A percentile compares a stretch with the other conserved stretches of the same genome.
These are phyloP conservation scores for Daucus carota DNA, from an alignment of 129 eudicot species.

Conservation along the genomic window DH1_v3.0 NC_030388.2:23266501-23267000, in stretches of 20 bases:
- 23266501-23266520: constrained; percentile 21
- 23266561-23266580: constrained; percentile 32
- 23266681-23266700: constrained; percentile 34
- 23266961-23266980: constrained; percentile 8
- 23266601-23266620: constrained; percentile 44
- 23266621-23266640: constrained; percentile 53
- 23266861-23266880: constrained; percentile 31
- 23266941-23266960: constrained; percentile 1
- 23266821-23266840: constrained; percentile 33
- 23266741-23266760: constrained; percentile 43
- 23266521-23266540: constrained; percentile 27
- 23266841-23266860: constrained; percentile 45
- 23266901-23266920: background rate
- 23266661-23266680: constrained; percentile 51
- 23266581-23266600: constrained; percentile 34
- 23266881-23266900: constrained; percentile 2
- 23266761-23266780: constrained; percentile 26
- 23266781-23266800: constrained; percentile 14
- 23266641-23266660: constrained; percentile 58
- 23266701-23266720: constrained; percentile 65
- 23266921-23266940: background rate
- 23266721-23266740: constrained; percentile 36
- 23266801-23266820: constrained; percentile 50
- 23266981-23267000: background rate
- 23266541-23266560: constrained; percentile 42